Base-by-base conservation (phyloP, 139 green algal genomes). In the Chlorella sp. region DNA sequence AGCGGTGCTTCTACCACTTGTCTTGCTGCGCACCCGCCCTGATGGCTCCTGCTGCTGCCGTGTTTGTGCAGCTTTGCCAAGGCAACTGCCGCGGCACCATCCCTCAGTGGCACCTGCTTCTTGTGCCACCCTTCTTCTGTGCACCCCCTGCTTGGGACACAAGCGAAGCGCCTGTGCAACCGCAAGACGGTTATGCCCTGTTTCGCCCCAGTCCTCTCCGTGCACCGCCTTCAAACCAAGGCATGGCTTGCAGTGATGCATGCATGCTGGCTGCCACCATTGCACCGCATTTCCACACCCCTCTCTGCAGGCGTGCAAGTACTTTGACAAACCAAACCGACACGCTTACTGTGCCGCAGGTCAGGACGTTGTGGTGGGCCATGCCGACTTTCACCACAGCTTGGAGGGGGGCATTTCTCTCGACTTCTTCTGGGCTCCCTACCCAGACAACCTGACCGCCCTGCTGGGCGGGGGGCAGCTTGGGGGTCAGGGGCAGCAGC, bases 351-450 rank as follows among this genome's bases (percentile, higher is more conserved):
- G 2, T 42, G 40, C 28, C 73, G 83, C 83, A 91, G 83, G 34
- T 24, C 88, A 83, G 73, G 68, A 19, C 48, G 66, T 88, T 24
- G 79, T 85, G 71, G 78, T 86, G 61, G 57, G 71, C 5, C 83
- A 91, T 28, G 60, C 57, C 0, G 73, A 88, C 80, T 85, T 88
- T 37, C 36, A 89, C 19, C 53, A 83, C 42, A 40, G 83, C 37
- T 69, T 89, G 1, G 66, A 89, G 34, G 89, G 89, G 9, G 66
- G 78, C 68, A 84, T 85, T 7, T 21, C 15, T 9, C 37, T 90
- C 4, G 68, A 83, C 28, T 89, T 90, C 60, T 75, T 69, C 24
- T 90, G 87, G 87, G 69, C 48, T 0, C 78, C 78, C 64, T 90
- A 81, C 64, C 87, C 87, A 3, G 11, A 16, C 39, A 90, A 90